These are phyloP conservation scores for Friedmanniomyces endolithicus DNA, from an alignment of 495 filamentous ascomycete genomes.

Conservation along the genomic window DNA sequence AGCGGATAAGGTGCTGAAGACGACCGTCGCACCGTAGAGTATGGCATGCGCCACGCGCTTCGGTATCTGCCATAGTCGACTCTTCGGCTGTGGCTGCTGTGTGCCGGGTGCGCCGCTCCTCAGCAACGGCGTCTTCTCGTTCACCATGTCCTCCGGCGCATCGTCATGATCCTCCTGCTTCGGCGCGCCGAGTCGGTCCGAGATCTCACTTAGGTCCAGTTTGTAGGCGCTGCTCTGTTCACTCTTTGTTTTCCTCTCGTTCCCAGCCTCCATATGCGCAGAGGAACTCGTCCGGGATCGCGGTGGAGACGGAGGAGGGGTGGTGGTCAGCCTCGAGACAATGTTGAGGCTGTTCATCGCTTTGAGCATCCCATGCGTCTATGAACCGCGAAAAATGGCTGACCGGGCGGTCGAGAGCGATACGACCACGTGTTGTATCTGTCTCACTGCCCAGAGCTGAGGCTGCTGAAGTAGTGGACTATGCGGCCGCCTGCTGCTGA, in stretches of 20 bases:
- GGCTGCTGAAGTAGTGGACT: background rate
- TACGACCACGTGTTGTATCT: background rate
- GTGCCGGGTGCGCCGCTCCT: slow-evolving; percentile 2
- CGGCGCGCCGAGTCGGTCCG: slow-evolving; percentile 11
- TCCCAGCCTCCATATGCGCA: slow-evolving; percentile 1
- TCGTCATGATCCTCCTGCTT: background rate
- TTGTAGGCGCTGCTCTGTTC: background rate
- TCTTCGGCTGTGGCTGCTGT: slow-evolving; percentile 28
- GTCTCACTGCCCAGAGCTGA: background rate
- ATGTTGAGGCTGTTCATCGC: slow-evolving; percentile 97
- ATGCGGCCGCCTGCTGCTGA: background rate
- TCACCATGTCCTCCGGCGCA: slow-evolving; percentile 11
- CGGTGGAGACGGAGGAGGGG: slow-evolving; percentile 34
- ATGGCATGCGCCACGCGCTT: slow-evolving; percentile 49
- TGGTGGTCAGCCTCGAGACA: slow-evolving; percentile 64
- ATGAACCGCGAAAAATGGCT: background rate
- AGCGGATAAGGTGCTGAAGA: slow-evolving; percentile 63
- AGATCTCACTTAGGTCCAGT: slow-evolving; percentile 7
- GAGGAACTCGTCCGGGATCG: slow-evolving; percentile 21
- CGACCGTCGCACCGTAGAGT: slow-evolving; percentile 55
- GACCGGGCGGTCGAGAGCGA: background rate
- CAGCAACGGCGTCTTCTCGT: slow-evolving; percentile 61
- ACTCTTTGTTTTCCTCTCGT: slow-evolving; percentile 17
- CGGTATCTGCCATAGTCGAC: slow-evolving; percentile 43
- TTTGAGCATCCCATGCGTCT: slow-evolving; percentile 5